These are phyloP conservation scores for Hemileccinum rubropunctum DNA, from an alignment of 768 basidiomycete species.

Conservation along the genomic window DNA sequence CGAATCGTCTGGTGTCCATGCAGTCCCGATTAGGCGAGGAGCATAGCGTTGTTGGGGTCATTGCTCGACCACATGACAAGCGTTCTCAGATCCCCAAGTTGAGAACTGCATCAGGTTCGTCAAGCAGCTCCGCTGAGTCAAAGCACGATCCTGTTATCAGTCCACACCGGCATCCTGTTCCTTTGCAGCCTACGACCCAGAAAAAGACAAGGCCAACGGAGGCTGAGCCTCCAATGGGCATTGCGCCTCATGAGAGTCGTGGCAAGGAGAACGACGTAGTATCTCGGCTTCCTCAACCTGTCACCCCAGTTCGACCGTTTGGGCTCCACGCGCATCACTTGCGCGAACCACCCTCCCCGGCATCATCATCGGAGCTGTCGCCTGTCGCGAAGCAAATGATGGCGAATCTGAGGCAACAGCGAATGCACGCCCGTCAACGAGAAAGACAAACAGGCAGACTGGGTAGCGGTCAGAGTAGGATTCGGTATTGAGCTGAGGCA, in stretches of 20 bases:
- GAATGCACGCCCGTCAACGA: slow-evolving; percentile 32
- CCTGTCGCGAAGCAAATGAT: slow-evolving; percentile 67
- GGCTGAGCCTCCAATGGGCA: neutral
- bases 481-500: slow-evolving; percentile 23
- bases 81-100: slow-evolving; percentile 31
- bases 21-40: slow-evolving; percentile 12
- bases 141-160: slow-evolving; percentile 1
- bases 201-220: neutral
- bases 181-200: slow-evolving; percentile 4
- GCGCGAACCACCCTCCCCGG: slow-evolving; percentile 50
- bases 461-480: slow-evolving; percentile 31
- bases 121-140: slow-evolving; percentile 20
- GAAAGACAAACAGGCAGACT: slow-evolving; percentile 30
- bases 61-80: slow-evolving; percentile 10
- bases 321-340: slow-evolving; percentile 32
- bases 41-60: too few relatives aligned
- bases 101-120: slow-evolving; percentile 27
- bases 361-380: slow-evolving; percentile 72
- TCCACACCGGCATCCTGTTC: slow-evolving; percentile 1
- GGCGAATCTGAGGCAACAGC: slow-evolving; percentile 52
- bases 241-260: too few relatives aligned
- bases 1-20: neutral
- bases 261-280: slow-evolving; percentile 24
- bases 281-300: slow-evolving; percentile 34
- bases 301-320: slow-evolving; percentile 47